Evolutionary conservation across 2,329 filamentous ascomycete genomes (phyloP).

Genomic region (Aspergillus latus): DNA sequence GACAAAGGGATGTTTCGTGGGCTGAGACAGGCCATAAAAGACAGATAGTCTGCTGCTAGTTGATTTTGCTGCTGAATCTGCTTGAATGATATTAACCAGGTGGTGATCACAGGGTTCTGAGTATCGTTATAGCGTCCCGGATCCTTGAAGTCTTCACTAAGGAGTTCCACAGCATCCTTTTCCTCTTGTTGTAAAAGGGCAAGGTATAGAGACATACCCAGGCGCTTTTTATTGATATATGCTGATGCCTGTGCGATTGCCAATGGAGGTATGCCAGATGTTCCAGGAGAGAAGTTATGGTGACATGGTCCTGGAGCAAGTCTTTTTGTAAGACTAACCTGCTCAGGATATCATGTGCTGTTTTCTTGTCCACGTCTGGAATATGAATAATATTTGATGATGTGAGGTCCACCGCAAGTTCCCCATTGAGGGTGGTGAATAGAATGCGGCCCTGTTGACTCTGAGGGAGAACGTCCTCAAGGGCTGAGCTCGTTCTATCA

Average conservation of each 20-base stretch:
- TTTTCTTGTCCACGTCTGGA: not conserved
- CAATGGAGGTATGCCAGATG: constrained; percentile 27
- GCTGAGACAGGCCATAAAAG: constrained; percentile 15
- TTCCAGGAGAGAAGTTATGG: constrained; percentile 15
- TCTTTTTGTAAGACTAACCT: not conserved
- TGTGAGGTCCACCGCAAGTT: constrained; percentile 11
- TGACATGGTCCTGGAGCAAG: constrained; percentile 13
- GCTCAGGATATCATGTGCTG: not conserved
- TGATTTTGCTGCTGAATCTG: constrained; percentile 18
- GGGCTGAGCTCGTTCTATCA: not conserved
- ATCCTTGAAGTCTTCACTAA: constrained; percentile 16
- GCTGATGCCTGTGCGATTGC: constrained; percentile 29
- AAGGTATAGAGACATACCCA: not conserved
- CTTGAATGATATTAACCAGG: constrained; percentile 17
- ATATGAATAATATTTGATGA: not conserved
- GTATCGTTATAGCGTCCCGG: constrained; percentile 7
- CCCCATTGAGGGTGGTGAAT: too few relatives aligned
- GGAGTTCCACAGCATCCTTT: not conserved
- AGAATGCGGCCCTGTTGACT: not conserved
- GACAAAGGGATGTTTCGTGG: constrained; percentile 27
- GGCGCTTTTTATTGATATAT: constrained; percentile 21
- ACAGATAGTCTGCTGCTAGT: constrained; percentile 18
- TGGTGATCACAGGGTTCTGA: constrained; percentile 12
- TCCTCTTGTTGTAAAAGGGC: constrained; percentile 1
- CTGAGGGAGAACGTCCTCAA: constrained; percentile 18